Evolutionary conservation across 306 rosid genomes (phyloP).

Genomic region (Hippophae tibetana): DNA sequence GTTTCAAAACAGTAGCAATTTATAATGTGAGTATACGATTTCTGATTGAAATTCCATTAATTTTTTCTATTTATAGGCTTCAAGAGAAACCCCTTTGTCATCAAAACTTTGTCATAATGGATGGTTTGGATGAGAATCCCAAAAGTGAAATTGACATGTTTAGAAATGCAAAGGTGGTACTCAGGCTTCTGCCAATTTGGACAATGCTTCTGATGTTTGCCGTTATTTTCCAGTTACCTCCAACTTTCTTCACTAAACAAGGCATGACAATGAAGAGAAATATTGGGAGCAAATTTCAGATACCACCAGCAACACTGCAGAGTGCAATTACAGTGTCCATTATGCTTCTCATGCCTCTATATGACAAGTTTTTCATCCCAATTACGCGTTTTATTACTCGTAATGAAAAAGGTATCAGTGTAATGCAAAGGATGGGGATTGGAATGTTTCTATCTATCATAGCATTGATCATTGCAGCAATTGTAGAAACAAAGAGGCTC

Average conservation of each 20-base stretch:
- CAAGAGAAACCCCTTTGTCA: conserved; percentile 67
- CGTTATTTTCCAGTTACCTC: conserved; percentile 83
- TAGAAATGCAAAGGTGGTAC: conserved; percentile 41
- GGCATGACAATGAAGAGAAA: conserved; percentile 92
- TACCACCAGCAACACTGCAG: conserved; percentile 97
- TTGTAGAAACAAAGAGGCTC: conserved; percentile 67
- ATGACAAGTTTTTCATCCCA: conserved; percentile 65
- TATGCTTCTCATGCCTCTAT: conserved; percentile 72
- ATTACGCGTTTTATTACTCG: conserved; percentile 40
- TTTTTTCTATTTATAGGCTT: conserved; percentile 37
- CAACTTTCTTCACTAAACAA: conserved; percentile 90
- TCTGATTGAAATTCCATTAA: no score
- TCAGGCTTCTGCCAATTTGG: conserved; percentile 80
- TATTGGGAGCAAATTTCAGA: conserved; percentile 53
- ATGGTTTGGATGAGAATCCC: conserved; percentile 25
- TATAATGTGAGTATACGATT: no score
- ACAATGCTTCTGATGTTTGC: conserved; percentile 89
- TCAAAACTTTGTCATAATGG: conserved; percentile 32
- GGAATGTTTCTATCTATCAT: conserved; percentile 80
- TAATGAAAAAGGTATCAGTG: conserved; percentile 54
- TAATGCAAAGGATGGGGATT: conserved; percentile 83
- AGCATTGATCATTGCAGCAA: conserved; percentile 73
- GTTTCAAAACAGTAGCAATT: no score
- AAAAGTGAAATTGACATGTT: conserved; percentile 19
- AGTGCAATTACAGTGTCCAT: conserved; percentile 68